A percentile compares a stretch with the other conserved stretches of the same genome.
phyloP scores from a whole-genome alignment of 192 early-diverging fungal genomes.

The Lobulomyces angularis region DNA sequence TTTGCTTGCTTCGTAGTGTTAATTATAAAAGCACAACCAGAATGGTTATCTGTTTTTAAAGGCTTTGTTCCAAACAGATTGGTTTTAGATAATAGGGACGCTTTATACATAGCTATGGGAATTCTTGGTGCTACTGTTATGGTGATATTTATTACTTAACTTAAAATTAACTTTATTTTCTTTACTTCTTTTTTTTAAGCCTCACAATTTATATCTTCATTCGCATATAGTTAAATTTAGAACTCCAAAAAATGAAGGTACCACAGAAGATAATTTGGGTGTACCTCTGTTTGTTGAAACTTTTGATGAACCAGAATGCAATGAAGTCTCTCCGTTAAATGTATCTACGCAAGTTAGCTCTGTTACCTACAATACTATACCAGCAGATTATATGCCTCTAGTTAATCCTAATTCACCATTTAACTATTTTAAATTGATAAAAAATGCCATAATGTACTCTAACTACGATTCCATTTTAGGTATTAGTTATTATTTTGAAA shows the following conservation, averaged over 20 bases:
- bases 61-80: constrained; percentile 48
- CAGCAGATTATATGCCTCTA: too few species aligned
- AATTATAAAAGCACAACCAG: constrained; percentile 42
- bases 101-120: constrained; percentile 61
- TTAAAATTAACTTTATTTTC: not conserved
- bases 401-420: too few species aligned
- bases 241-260: constrained; percentile 14
- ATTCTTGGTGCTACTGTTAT: constrained; percentile 75
- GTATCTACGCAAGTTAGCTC: too few species aligned
- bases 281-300: too few species aligned
- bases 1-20: constrained; percentile 56
- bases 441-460: too few species aligned
- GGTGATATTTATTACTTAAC: not conserved
- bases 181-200: constrained; percentile 15
- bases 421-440: too few species aligned
- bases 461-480: too few species aligned
- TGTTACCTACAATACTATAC: too few species aligned
- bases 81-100: constrained; percentile 41
- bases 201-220: constrained; percentile 66
- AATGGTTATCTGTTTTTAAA: constrained; percentile 40
- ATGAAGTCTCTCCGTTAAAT: too few species aligned
- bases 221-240: constrained; percentile 61
- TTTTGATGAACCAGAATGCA: too few species aligned
- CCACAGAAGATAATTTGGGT: too few species aligned
- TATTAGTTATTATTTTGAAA: too few species aligned